Conservation (phyloP, 1,139 yeast species). For the Kodamaea derodonti region DNA sequence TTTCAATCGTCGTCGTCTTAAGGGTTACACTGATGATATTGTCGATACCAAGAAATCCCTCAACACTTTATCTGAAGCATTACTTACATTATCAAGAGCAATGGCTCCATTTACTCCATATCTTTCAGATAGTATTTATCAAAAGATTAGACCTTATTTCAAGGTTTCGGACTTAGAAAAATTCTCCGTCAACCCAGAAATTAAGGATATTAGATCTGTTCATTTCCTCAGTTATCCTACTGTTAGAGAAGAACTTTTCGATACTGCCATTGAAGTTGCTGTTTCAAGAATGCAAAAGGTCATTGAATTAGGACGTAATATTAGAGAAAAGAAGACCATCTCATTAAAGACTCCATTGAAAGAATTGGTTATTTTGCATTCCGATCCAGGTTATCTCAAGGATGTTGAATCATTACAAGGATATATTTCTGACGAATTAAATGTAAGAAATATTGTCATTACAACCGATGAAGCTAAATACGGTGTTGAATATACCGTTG, state of each 20-base stretch:
- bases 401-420: conserved; percentile 76
- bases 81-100: conserved; percentile 83
- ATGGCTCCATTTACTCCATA: conserved; percentile 99
- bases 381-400: conserved; percentile 66
- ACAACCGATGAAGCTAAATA: conserved; percentile 89
- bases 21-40: conserved; percentile 69
- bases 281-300: conserved; percentile 96
- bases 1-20: conserved; percentile 95
- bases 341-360: conserved; percentile 94
- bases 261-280: conserved; percentile 73
- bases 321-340: conserved; percentile 92
- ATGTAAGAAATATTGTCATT: conserved; percentile 81
- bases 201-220: conserved; percentile 71
- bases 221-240: conserved; percentile 89
- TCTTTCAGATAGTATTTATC: conserved; percentile 86
- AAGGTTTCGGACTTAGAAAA: conserved; percentile 48
- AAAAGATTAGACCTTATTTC: conserved; percentile 63
- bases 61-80: conserved; percentile 86
- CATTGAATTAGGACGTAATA: conserved; percentile 91
- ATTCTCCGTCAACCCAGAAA: conserved; percentile 35
- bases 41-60: conserved; percentile 83
- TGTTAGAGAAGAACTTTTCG: conserved; percentile 79
- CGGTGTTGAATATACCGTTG: conserved; percentile 88
- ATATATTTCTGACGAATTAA: conserved; percentile 86
- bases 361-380: conserved; percentile 80